Evolutionary conservation across 1,139 yeast species (phyloP), one percentile per base, ranked within the genome.

Genomic region (Protomyces lactucae-debilis): DNA sequence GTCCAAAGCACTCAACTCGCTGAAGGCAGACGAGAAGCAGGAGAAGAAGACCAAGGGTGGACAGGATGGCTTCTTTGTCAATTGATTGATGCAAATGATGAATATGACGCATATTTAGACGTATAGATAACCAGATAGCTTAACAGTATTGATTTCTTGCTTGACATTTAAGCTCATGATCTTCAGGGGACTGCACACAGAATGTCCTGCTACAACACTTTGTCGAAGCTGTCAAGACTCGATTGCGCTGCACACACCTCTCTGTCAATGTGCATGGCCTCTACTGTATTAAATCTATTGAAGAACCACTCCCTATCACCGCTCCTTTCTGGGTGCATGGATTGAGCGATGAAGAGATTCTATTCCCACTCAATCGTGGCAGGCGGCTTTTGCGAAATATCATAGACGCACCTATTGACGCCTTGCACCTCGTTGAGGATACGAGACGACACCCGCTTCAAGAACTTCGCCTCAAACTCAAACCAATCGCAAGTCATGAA

Each of bases 401-500:
- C 99, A 78, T 93, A 95, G 66, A 97, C 95, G 68, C 95, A 99
- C 79, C 99, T 88, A 67, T 99, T 97, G 73, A 93, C 99, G 75
- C 99, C 99, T 71, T 87, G 89, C 69, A 93, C 99, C 80, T 93
- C 99, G 78, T 95, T 95, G 72, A 93, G 98, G 70, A 93, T 95
- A 83, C 99, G 87, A 64, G 96, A 85, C 66, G 97, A 92, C 67
- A 92, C 98, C 69, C 80, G 85, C 84, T 92, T 93, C 78, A 93
- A 84, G 86, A 93, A 93, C 61, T 85, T 78, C 71, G 95, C 95
- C 73, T 92, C 98, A 74, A 93, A 93, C 70, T 88, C 88, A 77
- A 80, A 93, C 99, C 99, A 95, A 78, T 95, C 99, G 70, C 99
- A 99, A 72, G 99, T 93, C 99, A 93, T 93, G 83, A 95, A 93